Evolutionary conservation across 2,329 filamentous ascomycete species (phyloP), one percentile per base, ranked within the genome.

Genomic region (Periglandula ipomoeae): DNA sequence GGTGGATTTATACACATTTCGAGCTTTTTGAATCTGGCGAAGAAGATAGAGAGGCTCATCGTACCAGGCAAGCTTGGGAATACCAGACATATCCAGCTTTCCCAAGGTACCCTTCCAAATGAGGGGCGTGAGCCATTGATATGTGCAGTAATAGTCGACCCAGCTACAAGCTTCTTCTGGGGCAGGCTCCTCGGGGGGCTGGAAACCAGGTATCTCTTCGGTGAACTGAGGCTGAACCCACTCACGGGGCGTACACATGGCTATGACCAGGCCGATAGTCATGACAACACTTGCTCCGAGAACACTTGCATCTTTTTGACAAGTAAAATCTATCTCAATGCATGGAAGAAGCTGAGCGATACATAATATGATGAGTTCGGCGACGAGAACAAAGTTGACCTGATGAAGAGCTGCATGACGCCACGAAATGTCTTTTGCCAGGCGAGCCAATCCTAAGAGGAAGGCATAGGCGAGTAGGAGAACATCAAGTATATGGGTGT

Each of bases 151-250:
- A 54, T 73, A 74, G 45, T 67, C 70, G 47, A 75, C 63, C 73
- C 73, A 78, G 51, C 73, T 76, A 61, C 73, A 75, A 2, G 68
- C 72, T 56, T 79, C 74, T 56, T 79, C 75, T 0, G 68, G 70
- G 2, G 73, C 67, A 5, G 75, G 72, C 45, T 69, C 65, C 19
- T 58, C 54, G n/a, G 61, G 60, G 11, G 62, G 56, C 19, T 65
- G 58, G 46, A 65, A 66, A 15, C 67, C 65, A 27, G 68, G 63
- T 23, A 71, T 58, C 24, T 66, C 63, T 44, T 67, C 59, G 27
- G 66, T 61, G 37, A 70, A 51, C 5, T 63, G 64, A 4, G 73
- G 70, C 15, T 73, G 72, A 3, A 68, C 54, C 75, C 75, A 78
- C 58, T 74, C 71, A 50, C 73, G 66, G 0, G 73, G 75, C 1